Evolutionary conservation across 2,329 filamentous ascomycete species (phyloP).

Genomic region (Arthrinium phaeospermum): DNA sequence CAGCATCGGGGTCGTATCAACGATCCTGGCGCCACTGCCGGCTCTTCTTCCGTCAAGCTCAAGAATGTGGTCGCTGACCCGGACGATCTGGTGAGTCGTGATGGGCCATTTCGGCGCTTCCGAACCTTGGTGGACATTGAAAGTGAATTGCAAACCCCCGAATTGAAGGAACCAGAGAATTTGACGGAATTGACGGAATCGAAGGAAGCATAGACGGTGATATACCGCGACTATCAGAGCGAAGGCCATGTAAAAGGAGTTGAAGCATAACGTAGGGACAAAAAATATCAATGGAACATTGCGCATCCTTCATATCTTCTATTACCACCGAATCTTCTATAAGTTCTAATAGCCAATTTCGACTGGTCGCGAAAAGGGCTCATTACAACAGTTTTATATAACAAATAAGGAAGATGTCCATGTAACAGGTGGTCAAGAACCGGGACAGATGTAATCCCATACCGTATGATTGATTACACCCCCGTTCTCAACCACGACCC

Average conservation of each 20-base stretch:
- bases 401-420: background rate
- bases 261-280: background rate
- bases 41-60: background rate
- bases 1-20: background rate
- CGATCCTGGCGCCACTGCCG: background rate
- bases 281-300: background rate
- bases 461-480: background rate
- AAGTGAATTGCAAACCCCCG: background rate
- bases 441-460: background rate
- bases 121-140: background rate
- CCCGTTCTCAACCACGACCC: background rate
- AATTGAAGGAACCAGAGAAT: background rate
- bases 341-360: background rate
- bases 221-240: background rate
- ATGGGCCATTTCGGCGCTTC: background rate
- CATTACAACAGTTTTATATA: constrained; percentile 16
- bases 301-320: background rate
- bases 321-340: constrained; percentile 6
- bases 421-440: background rate
- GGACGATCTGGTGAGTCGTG: background rate
- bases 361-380: background rate
- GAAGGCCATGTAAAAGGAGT: background rate
- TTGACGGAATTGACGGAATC: background rate
- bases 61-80: background rate
- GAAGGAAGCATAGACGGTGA: too few species aligned